These are phyloP conservation scores for Neostapfia colusana DNA, from an alignment of 176 grass and related monocot species.

Conservation along the genomic window DNA sequence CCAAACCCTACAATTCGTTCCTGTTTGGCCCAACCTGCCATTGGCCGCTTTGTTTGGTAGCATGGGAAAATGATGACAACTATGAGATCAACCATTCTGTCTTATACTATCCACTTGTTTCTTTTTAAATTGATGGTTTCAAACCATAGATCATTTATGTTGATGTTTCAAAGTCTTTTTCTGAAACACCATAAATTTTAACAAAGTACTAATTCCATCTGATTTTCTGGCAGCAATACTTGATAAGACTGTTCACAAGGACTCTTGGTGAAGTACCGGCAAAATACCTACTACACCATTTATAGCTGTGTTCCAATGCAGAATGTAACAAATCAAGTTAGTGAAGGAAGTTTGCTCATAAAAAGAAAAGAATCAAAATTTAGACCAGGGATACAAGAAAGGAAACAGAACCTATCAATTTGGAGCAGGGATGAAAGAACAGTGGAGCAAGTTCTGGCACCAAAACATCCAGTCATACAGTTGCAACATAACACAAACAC, in stretches of 20 bases:
- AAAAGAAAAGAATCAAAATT: not conserved
- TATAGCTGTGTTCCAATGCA: not conserved
- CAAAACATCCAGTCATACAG: slow-evolving; percentile 10
- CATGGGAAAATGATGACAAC: slow-evolving; percentile 26
- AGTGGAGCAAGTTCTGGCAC: slow-evolving; percentile 5
- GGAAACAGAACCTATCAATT: not conserved
- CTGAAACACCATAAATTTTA: not conserved
- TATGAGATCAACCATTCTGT: slow-evolving; percentile 1
- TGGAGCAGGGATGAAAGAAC: not conserved
- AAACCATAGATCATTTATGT: not conserved
- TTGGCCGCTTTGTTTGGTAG: slow-evolving; percentile 31
- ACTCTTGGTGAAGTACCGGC: not conserved
- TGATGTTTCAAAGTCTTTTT: not conserved
- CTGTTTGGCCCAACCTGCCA: slow-evolving; percentile 10
- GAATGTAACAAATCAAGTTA: not conserved
- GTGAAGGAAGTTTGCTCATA: not conserved
- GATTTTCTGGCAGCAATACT: not conserved
- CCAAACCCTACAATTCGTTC: slow-evolving; percentile 5
- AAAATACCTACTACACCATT: not conserved
- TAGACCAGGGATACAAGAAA: not conserved
- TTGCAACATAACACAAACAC: slow-evolving; percentile 14
- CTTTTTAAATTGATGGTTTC: not conserved
- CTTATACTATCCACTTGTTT: not conserved
- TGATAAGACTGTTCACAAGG: too few species aligned
- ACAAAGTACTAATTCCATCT: not conserved